These are phyloP conservation scores for Fusarium chlamydosporum DNA, from an alignment of 2,329 filamentous ascomycete species.

Conservation along the genomic window DNA sequence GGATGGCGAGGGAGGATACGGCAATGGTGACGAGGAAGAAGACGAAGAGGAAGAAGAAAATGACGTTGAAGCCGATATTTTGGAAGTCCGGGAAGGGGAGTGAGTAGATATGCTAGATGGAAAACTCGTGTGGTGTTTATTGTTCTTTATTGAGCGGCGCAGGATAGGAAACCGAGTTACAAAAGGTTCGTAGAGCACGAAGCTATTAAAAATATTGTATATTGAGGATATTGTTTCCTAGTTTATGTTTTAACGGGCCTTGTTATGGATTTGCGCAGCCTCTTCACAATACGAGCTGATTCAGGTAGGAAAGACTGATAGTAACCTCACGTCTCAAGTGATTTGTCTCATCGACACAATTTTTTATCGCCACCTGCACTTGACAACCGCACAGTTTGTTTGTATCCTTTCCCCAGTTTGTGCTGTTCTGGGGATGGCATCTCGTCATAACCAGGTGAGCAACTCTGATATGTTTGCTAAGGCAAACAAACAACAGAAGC, in stretches of 20 bases:
- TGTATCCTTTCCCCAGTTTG: not conserved
- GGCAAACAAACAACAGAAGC: not conserved
- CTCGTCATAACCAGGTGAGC: not conserved
- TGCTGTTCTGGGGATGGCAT: not conserved
- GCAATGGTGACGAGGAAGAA: constrained; percentile 50
- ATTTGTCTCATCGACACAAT: not conserved
- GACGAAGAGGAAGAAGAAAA: constrained; percentile 53
- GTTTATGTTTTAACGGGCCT: not conserved
- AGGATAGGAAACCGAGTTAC: constrained; percentile 11
- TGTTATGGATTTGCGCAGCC: not conserved
- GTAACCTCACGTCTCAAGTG: not conserved
- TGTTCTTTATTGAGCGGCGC: constrained; percentile 24
- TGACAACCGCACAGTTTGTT: not conserved
- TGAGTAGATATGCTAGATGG: constrained; percentile 42
- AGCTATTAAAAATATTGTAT: constrained; percentile 1
- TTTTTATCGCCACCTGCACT: not conserved
- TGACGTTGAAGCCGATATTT: constrained; percentile 54
- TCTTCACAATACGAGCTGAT: not conserved
- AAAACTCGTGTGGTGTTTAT: constrained; percentile 17
- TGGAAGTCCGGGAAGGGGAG: constrained; percentile 56
- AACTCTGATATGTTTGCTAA: not conserved
- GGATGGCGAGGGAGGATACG: constrained; percentile 52
- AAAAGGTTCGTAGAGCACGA: constrained; percentile 7
- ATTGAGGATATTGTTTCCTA: not conserved
- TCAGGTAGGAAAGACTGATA: too few relatives aligned